Evolutionary conservation across 2,329 filamentous ascomycete species (phyloP).

Genomic region (Paecilomyces niveus): DNA sequence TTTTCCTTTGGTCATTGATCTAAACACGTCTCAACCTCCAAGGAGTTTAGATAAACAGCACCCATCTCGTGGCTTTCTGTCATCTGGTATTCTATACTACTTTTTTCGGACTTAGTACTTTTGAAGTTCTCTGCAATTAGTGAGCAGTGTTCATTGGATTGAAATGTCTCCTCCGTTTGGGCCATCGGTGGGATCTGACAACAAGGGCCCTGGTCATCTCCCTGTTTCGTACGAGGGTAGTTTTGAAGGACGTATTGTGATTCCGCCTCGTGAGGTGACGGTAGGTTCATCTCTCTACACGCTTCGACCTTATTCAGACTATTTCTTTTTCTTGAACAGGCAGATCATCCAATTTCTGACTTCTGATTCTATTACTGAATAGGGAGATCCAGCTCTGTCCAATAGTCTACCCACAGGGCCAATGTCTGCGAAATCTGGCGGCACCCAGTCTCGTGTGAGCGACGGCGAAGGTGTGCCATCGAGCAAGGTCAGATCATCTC

Average conservation of each 20-base stretch:
- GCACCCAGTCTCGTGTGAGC: constrained; percentile 17
- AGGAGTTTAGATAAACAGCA: background rate
- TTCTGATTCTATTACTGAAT: constrained; percentile 10
- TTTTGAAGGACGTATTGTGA: constrained; percentile 9
- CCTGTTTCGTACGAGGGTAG: constrained; percentile 13
- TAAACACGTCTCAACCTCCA: constrained; percentile 15
- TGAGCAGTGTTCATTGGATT: background rate
- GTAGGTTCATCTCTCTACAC: constrained; percentile 14
- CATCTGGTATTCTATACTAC: background rate
- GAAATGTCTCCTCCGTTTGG: background rate
- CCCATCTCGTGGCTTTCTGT: background rate
- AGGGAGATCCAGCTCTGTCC: constrained; percentile 17
- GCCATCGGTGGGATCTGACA: constrained; percentile 7
- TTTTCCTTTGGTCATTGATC: constrained; percentile 13
- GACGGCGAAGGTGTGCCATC: constrained; percentile 19
- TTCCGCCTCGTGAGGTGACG: constrained; percentile 17
- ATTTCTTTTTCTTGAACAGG: background rate
- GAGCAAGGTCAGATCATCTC: constrained; percentile 28
- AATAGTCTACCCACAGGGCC: constrained; percentile 22
- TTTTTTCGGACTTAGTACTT: background rate
- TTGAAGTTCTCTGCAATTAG: constrained; percentile 7
- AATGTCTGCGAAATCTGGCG: constrained; percentile 28
- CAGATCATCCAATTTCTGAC: background rate
- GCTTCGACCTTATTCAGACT: background rate
- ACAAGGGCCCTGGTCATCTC: constrained; percentile 15